Base-by-base conservation (phyloP, 768 basidiomycete species). In the Wakefieldia striispora region DNA sequence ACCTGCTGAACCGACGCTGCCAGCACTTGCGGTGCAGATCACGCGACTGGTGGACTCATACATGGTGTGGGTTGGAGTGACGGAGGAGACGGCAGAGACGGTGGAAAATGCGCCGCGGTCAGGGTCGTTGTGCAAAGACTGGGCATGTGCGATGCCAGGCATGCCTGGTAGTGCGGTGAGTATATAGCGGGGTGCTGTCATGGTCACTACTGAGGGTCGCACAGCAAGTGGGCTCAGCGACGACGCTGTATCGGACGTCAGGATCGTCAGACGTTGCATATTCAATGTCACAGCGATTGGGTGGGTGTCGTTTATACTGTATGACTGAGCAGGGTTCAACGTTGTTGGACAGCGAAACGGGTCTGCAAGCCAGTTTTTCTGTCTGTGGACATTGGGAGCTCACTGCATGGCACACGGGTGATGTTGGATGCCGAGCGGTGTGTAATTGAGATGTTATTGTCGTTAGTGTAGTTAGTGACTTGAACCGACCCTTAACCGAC, bases 71-170 rank as follows among this genome's bases (percentile, higher is more conserved):
- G 72, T 85, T 27, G 88, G 89, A 1, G 72, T 68, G n/a, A 82
- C 80, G 17, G 77, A 79, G 23, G 71, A 69, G 35, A 41, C 64
- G 37, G 68, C 70, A 23, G 77, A 75, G 45, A 71, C 74, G 51
- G 75, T 74, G 31, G 70, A 71, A 44, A 73, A 71, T 46, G 81
- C 81, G n/a, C 69, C 78, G 0, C 64, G 68, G 36, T 69, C 71
- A 33, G 90, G 90, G 21, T 72, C 65, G 38, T 70, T 92, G 46
- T 80, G 79, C 59, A 76, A 71, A 50, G 90, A 93, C 58, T 92
- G 90, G 90, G 87, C 85, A 20, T 88, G 83, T 60, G 89, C 84
- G 26, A 89, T 91, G 86, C 88, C 89, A 20, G 67, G 79, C 16
- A 10, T 45, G 49, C 31, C 54, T 21, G 55, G 60, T 27, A 43